Evolutionary conservation across 2,329 filamentous ascomycete species (phyloP), one percentile per base, ranked within the genome.

Genomic region (Paraconiothyrium sp.): DNA sequence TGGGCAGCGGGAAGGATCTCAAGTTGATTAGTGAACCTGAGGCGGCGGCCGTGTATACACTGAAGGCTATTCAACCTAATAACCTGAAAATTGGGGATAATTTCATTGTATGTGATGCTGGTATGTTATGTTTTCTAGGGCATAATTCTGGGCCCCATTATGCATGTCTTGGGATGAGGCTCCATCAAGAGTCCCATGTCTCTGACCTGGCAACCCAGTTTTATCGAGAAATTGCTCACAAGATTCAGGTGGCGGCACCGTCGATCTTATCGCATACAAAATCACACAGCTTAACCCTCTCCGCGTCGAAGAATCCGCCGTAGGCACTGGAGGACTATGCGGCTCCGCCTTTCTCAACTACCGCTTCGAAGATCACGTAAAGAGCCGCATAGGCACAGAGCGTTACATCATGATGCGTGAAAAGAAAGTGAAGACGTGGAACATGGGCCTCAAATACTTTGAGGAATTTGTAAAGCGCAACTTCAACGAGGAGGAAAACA

Each of bases 401-500:
- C 82, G 85, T 3, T 93, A 93, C 72, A 87, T 90, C 34, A 87
- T 89, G 78, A 93, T 94, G 89, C 91, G 91, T 74, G 77, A 86
- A 56, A 92, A 91, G 79, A 93, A 93, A 77, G 86, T 86, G 3
- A 93, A 92, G 78, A 92, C 89, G 0, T 94, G 91, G 90, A 91
- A 81, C 58, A 83, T 83, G 80, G 92, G 89, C 1, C 81, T 94
- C 54, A 86, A 88, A 58, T 93, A 93, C 72, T 94, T 93, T 76
- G 92, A 94, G 71, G 91, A 94, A 73, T 93, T 92, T 73, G 91
- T 94, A 14, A 94, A 94, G 79, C 86, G 92, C 14, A 93, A 93
- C 72, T 94, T 94, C 74, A 90, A 92, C 73, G 89, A 92, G 70
- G 90, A 92, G 50, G 91, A 93, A 72, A 87, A 91, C 65, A 85